A percentile compares a stretch with the other conserved stretches of the same genome.
phyloP scores from a whole-genome alignment of 2,329 filamentous ascomycete species.

The Sclerotinia trifoliorum region DNA sequence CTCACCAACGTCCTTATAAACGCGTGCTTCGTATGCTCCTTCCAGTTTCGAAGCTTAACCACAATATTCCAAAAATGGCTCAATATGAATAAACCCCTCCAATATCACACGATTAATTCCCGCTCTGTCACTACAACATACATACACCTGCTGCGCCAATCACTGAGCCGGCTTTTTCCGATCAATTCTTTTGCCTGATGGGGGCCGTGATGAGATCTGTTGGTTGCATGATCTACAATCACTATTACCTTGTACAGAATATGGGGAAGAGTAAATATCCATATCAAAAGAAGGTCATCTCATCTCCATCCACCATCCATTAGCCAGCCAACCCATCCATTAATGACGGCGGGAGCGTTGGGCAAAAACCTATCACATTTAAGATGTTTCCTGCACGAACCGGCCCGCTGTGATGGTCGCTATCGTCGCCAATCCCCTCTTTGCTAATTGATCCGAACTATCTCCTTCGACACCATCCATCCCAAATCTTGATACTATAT shows the following conservation, averaged over 20 bases:
- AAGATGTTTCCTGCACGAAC: not conserved
- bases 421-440: not conserved
- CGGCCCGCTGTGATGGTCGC: not conserved
- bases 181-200: not conserved
- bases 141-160: no score
- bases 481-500: not conserved
- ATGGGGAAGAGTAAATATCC: constrained; percentile 6
- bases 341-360: not conserved
- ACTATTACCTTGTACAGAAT: not conserved
- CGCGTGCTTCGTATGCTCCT: not conserved
- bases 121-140: not conserved
- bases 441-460: not conserved
- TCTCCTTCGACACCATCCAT: not conserved
- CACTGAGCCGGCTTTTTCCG: not conserved
- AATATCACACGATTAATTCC: not conserved
- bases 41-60: not conserved
- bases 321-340: not conserved
- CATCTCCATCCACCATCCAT: no score
- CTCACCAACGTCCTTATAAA: not conserved
- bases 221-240: not conserved
- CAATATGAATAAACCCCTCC: not conserved
- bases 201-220: not conserved
- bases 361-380: constrained; percentile 10
- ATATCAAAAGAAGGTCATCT: constrained; percentile 5
- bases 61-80: not conserved